These are phyloP conservation scores for Mallotus japonicus DNA, from an alignment of 441 rosid species.

Conservation along the genomic window DNA sequence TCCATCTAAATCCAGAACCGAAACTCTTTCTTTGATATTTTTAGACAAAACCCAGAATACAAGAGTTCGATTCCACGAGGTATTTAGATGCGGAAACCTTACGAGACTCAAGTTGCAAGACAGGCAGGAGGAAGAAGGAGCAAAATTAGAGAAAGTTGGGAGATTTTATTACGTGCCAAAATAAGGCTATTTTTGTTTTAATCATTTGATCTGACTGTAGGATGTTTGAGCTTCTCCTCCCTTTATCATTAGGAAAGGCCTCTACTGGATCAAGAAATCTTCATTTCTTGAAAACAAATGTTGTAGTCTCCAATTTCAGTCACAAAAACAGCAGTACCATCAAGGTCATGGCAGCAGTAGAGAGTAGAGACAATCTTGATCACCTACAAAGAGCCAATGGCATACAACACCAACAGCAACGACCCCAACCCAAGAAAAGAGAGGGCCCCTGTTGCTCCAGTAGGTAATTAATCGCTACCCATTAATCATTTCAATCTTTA, in stretches of 20 bases:
- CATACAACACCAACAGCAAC: conserved; percentile 14
- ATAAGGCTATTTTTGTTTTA: not conserved
- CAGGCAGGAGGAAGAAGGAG: not conserved
- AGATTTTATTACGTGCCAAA: not conserved
- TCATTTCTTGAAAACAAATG: not conserved
- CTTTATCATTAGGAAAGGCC: conserved; percentile 10
- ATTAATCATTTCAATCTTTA: not conserved
- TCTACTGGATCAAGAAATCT: conserved; percentile 1
- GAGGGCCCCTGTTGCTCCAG: conserved; percentile 34
- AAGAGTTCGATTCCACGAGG: conserved; percentile 1
- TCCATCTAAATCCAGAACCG: not conserved
- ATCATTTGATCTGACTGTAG: conserved; percentile 4
- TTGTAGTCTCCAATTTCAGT: not conserved
- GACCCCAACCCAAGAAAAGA: conserved; percentile 37
- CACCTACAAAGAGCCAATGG: conserved; percentile 38
- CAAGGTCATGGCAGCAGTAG: conserved; percentile 35
- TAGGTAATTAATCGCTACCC: conserved; percentile 26
- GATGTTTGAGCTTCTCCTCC: conserved; percentile 23
- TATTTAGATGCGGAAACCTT: not conserved
- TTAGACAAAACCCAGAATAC: conserved; percentile 18
- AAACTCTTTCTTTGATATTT: conserved; percentile 3
- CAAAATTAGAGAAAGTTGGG: not conserved
- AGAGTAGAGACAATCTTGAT: conserved; percentile 45
- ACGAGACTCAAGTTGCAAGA: not conserved
- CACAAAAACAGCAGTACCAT: conserved; percentile 13